Base-by-base conservation (phyloP, 192 early-diverging fungal species). In the Lobosporangium transversale region DNA sequence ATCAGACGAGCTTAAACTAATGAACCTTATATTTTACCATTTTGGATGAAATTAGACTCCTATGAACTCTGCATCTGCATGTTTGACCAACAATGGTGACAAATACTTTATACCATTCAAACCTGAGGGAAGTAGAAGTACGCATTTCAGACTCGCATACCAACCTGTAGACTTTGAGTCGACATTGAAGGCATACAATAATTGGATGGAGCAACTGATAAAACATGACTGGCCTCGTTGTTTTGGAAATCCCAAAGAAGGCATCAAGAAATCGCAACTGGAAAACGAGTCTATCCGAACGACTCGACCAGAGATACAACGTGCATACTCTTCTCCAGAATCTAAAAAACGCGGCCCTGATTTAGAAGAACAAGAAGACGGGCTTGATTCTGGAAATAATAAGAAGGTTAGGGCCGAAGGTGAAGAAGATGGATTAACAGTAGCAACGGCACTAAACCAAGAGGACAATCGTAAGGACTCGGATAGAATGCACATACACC, bases 171-270 rank as follows among this genome's bases (percentile, higher is more conserved):
- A 93, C 53, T 89, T 95, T 81, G 86, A 92, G 4, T 88, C 85
- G 17, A 93, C 94, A 0, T 53, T 87, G 29, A 56, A 66, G 15
- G 83, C 85, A 24, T 97, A 97, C 71, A 78, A 88, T 12, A 70
- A 79, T 37, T 97, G 95, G 95, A 85, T 88, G 67, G 80, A 86
- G 7, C 79, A 85, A 20, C 70, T 97, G 53, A 70, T 90, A 17
- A 78, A 84, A 36, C 84, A 86, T 27, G 93, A 97, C 70, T 97
- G 94, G 94, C 94, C 92, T 0, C 80, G 88, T 23, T 94, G 97
- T 37, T 97, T 96, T 85, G 93, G 91, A 17, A 68, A 78, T 21
- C 55, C 65, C 20, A 90, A 84, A 62, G 56, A 69, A 68, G 37
- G 29, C 15, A 23, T 61, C 27, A 21, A 50, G 2, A 30, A 29